A percentile compares a stretch with the other conserved stretches of the same genome.
phyloP scores from a whole-genome alignment of 1,284 basidiomycete species.

The Puccinia horiana region DNA sequence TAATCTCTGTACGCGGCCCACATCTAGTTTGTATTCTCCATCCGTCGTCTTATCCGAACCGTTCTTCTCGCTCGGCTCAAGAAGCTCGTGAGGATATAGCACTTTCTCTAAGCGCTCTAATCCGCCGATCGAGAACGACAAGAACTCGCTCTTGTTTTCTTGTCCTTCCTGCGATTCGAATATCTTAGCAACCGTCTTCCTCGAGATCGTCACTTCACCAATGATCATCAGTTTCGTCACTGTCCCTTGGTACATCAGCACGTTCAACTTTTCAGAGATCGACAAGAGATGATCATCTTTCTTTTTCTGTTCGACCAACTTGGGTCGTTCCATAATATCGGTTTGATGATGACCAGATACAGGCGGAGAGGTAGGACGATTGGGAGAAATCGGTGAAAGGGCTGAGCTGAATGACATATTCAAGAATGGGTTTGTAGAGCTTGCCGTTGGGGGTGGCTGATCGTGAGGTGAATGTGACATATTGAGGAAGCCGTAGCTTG shows the following conservation, averaged over 20 bases:
- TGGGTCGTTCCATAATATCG: neutral
- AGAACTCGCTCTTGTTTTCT: neutral
- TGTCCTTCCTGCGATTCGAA: neutral
- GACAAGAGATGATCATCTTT: neutral
- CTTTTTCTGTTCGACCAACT: neutral
- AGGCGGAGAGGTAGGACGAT: neutral
- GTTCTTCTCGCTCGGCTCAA: neutral
- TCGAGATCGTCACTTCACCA: slow-evolving; percentile 13
- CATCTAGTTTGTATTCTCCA: slow-evolving; percentile 17
- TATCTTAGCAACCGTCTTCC: neutral
- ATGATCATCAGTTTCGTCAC: slow-evolving; percentile 24
- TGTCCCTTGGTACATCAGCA: slow-evolving; percentile 32
- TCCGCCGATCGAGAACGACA: neutral
- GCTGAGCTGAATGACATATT: slow-evolving; percentile 22
- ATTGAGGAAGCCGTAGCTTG: neutral
- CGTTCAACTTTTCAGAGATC: slow-evolving; percentile 33
- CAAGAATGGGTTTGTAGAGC: slow-evolving; percentile 31
- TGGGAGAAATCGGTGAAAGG: neutral
- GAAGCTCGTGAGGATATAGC: neutral
- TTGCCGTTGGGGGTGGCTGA: neutral
- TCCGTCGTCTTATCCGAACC: neutral
- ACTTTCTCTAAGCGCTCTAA: slow-evolving; percentile 34
- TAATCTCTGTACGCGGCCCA: neutral
- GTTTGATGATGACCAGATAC: neutral
- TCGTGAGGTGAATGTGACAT: neutral